Evolutionary conservation across 805 yeast genomes (phyloP).

Genomic region (Blastobotrys parvus): DNA sequence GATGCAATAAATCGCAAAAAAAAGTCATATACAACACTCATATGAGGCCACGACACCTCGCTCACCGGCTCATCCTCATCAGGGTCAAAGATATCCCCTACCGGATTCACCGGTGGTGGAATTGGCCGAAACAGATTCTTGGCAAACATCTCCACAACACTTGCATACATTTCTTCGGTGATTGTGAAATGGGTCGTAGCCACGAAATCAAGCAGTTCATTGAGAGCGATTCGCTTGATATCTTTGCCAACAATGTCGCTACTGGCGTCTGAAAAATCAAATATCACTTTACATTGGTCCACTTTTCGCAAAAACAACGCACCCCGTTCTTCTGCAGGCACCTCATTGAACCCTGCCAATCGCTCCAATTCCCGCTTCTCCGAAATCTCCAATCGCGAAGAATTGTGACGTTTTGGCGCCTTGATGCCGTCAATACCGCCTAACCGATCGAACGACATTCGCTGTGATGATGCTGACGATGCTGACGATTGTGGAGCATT

Average conservation of each 20-base stretch:
- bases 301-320: slow-evolving; percentile 78
- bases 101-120: slow-evolving; percentile 96
- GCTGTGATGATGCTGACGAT: slow-evolving; percentile 24
- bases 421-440: slow-evolving; percentile 77
- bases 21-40: slow-evolving; percentile 94
- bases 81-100: slow-evolving; percentile 94
- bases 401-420: slow-evolving; percentile 85
- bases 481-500: slow-evolving; percentile 9
- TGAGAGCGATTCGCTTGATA: slow-evolving; percentile 75
- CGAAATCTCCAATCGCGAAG: slow-evolving; percentile 83
- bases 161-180: slow-evolving; percentile 84
- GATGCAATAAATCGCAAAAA: slow-evolving; percentile 87
- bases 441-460: slow-evolving; percentile 48
- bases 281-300: slow-evolving; percentile 89
- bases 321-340: slow-evolving; percentile 69
- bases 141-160: slow-evolving; percentile 84
- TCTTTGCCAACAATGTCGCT: slow-evolving; percentile 90
- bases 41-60: slow-evolving; percentile 98
- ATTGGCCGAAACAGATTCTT: slow-evolving; percentile 87
- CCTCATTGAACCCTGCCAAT: slow-evolving; percentile 83
- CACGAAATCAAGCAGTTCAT: slow-evolving; percentile 83
- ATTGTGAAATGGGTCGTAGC: slow-evolving; percentile 73
- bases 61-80: slow-evolving; percentile 98
- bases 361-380: slow-evolving; percentile 56
- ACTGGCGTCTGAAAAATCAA: slow-evolving; percentile 90